phyloP scores from a whole-genome alignment of 805 yeast species.

The Yamadazyma olivae region DNA sequence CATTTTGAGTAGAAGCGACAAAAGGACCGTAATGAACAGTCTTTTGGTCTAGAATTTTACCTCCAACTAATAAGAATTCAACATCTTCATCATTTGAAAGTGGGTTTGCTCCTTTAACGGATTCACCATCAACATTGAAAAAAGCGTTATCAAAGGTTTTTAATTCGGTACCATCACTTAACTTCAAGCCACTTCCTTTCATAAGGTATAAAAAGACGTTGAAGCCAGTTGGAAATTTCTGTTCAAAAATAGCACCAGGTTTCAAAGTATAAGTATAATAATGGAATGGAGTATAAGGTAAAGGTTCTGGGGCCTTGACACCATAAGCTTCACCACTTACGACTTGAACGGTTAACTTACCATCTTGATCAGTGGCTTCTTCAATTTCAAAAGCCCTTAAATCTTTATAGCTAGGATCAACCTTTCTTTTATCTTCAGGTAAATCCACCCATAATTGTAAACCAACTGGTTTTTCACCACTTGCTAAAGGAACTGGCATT shows the following conservation, averaged over 20 bases:
- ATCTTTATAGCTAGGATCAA: slow-evolving; percentile 76
- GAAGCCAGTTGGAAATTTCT: slow-evolving; percentile 56
- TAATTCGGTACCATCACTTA: slow-evolving; percentile 41
- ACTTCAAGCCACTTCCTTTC: slow-evolving; percentile 51
- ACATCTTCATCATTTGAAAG: slow-evolving; percentile 46
- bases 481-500: slow-evolving; percentile 65
- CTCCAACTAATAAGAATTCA: slow-evolving; percentile 74
- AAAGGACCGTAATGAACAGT: slow-evolving; percentile 90
- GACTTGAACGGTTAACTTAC: slow-evolving; percentile 61
- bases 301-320: slow-evolving; percentile 65
- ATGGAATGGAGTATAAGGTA: slow-evolving; percentile 80
- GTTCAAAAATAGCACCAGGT: slow-evolving; percentile 64
- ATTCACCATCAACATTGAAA: slow-evolving; percentile 68
- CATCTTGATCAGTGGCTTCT: slow-evolving; percentile 58
- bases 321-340: slow-evolving; percentile 79
- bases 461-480: slow-evolving; percentile 51
- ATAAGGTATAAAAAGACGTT: slow-evolving; percentile 69
- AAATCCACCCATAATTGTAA: slow-evolving; percentile 88
- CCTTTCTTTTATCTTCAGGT: slow-evolving; percentile 60
- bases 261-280: slow-evolving; percentile 64
- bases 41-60: slow-evolving; percentile 68
- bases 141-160: slow-evolving; percentile 53
- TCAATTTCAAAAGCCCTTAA: slow-evolving; percentile 71
- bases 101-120: slow-evolving; percentile 45
- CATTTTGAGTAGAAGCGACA: slow-evolving; percentile 68